Base-by-base conservation (phyloP, 2,329 filamentous ascomycete genomes). In the Colletotrichum tropicicola region DNA sequence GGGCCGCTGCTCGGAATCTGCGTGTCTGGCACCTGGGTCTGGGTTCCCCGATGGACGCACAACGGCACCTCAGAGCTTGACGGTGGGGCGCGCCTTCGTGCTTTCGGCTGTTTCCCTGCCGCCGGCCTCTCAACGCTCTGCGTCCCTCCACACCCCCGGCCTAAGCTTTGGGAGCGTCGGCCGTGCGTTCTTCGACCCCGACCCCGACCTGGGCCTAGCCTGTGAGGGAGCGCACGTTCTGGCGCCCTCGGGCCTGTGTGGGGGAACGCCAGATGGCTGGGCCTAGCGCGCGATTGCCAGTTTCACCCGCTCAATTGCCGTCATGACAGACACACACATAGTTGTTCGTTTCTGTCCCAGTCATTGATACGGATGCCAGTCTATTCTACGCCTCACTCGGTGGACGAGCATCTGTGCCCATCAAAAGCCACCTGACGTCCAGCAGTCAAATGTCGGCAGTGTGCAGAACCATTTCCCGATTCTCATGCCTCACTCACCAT, bases 201-300 rank as follows among this genome's bases (percentile, higher is more conserved):
- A 41, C 47, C 45, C 44, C 53, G 45, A 37, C 54, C 15, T 60
- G 39, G n/a, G n/a, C 56, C 25, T 65, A 41, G 55, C 60, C 43
- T 64, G 21, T 52, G 54, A 52, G 55, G 17, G 43, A 51, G n/a
- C 49, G 62, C 57, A 65, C 62, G 62, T 65, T 47, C 62, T 65
- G 57, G 62, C 37, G 62, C 30, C 27, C 30, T 48, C 57, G 62
- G 62, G 49, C 62, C 56, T 55, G 13, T 65, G 57, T 65, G 57
- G 62, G 60, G 62, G 57, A 61, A 39, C 56, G 30, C 60, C 56
- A 64, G 48, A 49, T 32, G 48, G 47, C 55, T 59, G 55, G 48
- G 49, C 57, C n/a, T n/a, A n/a, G n/a, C n/a, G n/a, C n/a, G n/a
- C n/a, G n/a, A n/a, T n/a, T n/a, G n/a, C n/a, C n/a, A n/a, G n/a